Conservation (phyloP, 2,329 filamentous ascomycete genomes). For the Ilyonectria sp. region DNA sequence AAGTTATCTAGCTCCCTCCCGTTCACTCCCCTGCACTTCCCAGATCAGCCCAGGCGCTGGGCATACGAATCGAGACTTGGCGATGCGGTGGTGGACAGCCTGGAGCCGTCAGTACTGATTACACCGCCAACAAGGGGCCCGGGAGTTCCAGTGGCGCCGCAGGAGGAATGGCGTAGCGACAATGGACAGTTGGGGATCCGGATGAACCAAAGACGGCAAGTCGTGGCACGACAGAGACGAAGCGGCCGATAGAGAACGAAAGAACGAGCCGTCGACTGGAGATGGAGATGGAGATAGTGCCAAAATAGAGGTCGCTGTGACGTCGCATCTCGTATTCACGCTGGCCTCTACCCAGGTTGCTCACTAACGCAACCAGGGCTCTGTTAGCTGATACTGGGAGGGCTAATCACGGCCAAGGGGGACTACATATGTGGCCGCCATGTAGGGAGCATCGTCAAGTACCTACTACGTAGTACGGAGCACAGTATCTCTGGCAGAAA, state of each 20-base stretch:
- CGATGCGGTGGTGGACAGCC: slow-evolving; percentile 12
- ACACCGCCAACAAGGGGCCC: slow-evolving; percentile 20
- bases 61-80: slow-evolving; percentile 21
- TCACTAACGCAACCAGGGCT: slow-evolving; percentile 15
- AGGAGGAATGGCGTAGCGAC: slow-evolving; percentile 18
- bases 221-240: neutral
- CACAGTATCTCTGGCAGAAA: neutral
- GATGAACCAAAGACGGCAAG: neutral
- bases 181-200: neutral
- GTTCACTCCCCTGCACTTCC: neutral
- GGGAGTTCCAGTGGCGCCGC: slow-evolving; percentile 18
- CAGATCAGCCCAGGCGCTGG: slow-evolving; percentile 6
- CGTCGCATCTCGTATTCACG: slow-evolving; percentile 28
- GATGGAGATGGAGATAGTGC: neutral
- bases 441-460: neutral
- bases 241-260: neutral
- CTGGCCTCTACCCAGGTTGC: neutral
- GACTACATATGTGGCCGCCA: slow-evolving; percentile 12
- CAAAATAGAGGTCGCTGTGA: slow-evolving; percentile 9
- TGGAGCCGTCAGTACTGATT: slow-evolving; percentile 8
- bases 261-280: neutral
- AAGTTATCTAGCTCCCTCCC: slow-evolving; percentile 12
- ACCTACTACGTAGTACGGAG: neutral
- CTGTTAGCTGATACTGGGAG: slow-evolving; percentile 3
- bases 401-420: neutral